Evolutionary conservation across 148 eudicot genomes (phyloP).

Genomic region (Agrostemma githago): DNA sequence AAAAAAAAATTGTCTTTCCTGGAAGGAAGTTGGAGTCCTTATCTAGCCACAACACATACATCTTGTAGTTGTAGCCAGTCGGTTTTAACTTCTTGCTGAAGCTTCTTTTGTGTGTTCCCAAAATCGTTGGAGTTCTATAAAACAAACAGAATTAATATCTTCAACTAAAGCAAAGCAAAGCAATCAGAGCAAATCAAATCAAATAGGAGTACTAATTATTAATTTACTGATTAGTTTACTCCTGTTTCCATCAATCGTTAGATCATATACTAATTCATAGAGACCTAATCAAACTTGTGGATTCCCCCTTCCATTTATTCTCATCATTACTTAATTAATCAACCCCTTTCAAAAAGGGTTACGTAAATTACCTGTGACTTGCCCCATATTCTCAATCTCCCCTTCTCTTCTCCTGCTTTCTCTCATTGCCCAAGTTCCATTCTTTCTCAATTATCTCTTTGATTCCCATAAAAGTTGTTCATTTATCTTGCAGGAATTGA

Average conservation of each 20-base stretch:
- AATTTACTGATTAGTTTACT: not conserved
- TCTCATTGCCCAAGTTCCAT: conserved; percentile 10
- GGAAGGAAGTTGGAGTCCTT: not conserved
- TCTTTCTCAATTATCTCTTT: conserved; percentile 1
- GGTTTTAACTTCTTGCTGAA: conserved; percentile 23
- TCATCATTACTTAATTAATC: not conserved
- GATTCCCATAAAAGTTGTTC: not conserved
- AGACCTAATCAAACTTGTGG: conserved; percentile 22
- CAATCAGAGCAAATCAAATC: too few relatives aligned
- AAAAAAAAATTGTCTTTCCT: too few relatives aligned
- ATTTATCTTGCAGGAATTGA: not conserved
- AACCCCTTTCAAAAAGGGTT: conserved; percentile 11
- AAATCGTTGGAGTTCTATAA: conserved; percentile 9
- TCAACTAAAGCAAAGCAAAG: too few relatives aligned
- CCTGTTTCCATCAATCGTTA: conserved; percentile 15
- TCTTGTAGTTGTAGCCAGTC: conserved; percentile 7
- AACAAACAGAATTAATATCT: not conserved
- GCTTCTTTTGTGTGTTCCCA: conserved; percentile 16
- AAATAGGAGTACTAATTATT: not conserved
- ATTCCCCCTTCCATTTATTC: not conserved
- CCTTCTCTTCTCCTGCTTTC: not conserved
- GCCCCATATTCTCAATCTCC: conserved; percentile 8
- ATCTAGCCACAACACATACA: not conserved
- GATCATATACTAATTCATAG: not conserved
- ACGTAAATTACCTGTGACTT: conserved; percentile 26